phyloP scores from a whole-genome alignment of 2,329 filamentous ascomycete species.

The Sporothrix euskadiensis region DNA sequence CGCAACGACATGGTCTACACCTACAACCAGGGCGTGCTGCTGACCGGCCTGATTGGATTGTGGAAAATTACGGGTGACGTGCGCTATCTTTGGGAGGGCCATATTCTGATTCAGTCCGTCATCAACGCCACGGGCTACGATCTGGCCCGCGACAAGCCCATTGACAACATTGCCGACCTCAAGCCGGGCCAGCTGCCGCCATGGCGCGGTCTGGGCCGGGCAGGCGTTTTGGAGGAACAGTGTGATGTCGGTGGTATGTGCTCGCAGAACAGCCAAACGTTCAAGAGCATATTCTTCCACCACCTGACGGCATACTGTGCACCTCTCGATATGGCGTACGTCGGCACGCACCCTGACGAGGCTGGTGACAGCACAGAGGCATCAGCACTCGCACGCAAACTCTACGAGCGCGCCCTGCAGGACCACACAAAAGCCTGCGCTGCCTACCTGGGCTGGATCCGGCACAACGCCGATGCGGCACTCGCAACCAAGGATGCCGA shows the following conservation, averaged over 20 bases:
- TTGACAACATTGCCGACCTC: slow-evolving; percentile 44
- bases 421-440: slow-evolving; percentile 62
- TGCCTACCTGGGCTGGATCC: slow-evolving; percentile 72
- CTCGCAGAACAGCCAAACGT: slow-evolving; percentile 81
- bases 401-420: slow-evolving; percentile 12
- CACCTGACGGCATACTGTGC: slow-evolving; percentile 79
- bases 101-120: slow-evolving; percentile 71
- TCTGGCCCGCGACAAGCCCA: slow-evolving; percentile 44
- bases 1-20: slow-evolving; percentile 90
- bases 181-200: slow-evolving; percentile 46
- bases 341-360: neutral
- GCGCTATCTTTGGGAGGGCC: slow-evolving; percentile 74
- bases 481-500: slow-evolving; percentile 64
- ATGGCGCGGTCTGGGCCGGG: slow-evolving; percentile 76
- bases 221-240: slow-evolving; percentile 78
- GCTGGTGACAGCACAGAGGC: neutral
- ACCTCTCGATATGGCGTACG: slow-evolving; percentile 50
- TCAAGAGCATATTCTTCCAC: slow-evolving; percentile 95
- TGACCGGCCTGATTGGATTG: slow-evolving; percentile 77
- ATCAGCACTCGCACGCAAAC: neutral
- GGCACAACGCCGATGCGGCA: slow-evolving; percentile 74
- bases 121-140: slow-evolving; percentile 78
- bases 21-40: slow-evolving; percentile 90
- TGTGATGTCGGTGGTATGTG: slow-evolving; percentile 76
- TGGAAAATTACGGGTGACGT: slow-evolving; percentile 75